Percentiles rank a stretch among this genome's conserved stretches.
These are phyloP conservation scores for Penicillium sp. DNA, from an alignment of 2,329 filamentous ascomycete genomes.

Conservation along the genomic window DNA sequence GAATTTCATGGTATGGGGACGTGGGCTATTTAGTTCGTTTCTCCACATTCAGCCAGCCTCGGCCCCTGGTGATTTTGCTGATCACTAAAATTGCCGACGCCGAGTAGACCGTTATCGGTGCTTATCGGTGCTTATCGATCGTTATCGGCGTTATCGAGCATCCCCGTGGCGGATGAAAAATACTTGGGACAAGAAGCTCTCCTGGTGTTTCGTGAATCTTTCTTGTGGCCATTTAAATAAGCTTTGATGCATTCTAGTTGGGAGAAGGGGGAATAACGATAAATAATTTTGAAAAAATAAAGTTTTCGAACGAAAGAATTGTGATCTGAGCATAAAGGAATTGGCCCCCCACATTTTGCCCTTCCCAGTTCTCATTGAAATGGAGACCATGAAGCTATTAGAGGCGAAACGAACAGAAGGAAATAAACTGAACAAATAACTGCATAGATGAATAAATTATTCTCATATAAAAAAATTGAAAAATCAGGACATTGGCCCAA, in stretches of 20 bases:
- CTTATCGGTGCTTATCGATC: background rate
- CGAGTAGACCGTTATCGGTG: background rate
- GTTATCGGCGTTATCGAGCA: background rate
- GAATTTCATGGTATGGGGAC: background rate
- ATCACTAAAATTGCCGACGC: background rate
- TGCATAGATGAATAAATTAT: background rate
- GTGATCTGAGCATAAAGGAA: background rate
- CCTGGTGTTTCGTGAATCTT: background rate
- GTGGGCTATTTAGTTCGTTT: background rate
- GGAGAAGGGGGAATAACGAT: background rate
- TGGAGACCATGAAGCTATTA: background rate
- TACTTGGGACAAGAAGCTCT: background rate
- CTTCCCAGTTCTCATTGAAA: background rate
- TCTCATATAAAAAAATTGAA: background rate
- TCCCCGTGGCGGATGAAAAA: background rate
- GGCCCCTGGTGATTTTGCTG: background rate
- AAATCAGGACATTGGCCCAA: background rate
- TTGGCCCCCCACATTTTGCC: background rate
- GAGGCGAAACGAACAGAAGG: background rate
- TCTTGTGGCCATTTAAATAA: background rate
- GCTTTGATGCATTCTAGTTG: background rate
- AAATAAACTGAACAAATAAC: background rate
- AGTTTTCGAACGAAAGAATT: background rate
- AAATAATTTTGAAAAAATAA: background rate
- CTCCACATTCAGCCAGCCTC: constrained; percentile 9